Evolutionary conservation across 768 basidiomycete species (phyloP), one percentile per base, ranked within the genome.

Genomic region (Amanita pseudoporphyria): DNA sequence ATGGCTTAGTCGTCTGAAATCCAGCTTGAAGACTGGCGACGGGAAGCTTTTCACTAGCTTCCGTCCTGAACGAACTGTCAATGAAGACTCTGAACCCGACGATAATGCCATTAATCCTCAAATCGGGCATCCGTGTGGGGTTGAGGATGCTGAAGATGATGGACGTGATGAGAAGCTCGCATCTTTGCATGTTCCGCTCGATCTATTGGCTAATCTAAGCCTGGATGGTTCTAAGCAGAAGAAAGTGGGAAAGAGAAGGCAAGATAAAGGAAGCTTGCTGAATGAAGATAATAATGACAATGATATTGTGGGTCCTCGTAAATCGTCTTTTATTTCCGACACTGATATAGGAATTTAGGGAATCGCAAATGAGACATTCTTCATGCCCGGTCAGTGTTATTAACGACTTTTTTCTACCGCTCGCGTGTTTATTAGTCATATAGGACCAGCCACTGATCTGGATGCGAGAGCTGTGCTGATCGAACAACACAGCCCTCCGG

Each of bases 291-390:
- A 77, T 35, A 75, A 82, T 43, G 82, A 86, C 53, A 74, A 84
- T 47, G 78, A 83, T 52, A 76, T 87, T 54, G 82, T 74, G 60
- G 68, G 71, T 64, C 63, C 67, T 35, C n/a, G 38, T 43, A 47
- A 26, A 46, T 33, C 13, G 5, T 9, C 16, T 10, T 19, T 30
- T 28, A 3, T 44, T 18, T 0, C 28, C 7, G 40, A 9, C 32
- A 37, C 30, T 39, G 50, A 44, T 46, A 51, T 45, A 31, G 60
- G 44, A 43, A n/a, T 52, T 35, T 59, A 87, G 83, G 87, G 88
- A 18, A 81, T 89, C 18, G 88, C 88, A 28, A 88, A 85, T 61
- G 82, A 79, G 59, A 78, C 73, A 44, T 91, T 82, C 58, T 91
- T 89, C 67, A 72, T 77, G 74, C 87, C 87, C 42, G 87, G 86